Base-by-base conservation (phyloP, 768 basidiomycete genomes). In the Cubamyces lactineus region DNA sequence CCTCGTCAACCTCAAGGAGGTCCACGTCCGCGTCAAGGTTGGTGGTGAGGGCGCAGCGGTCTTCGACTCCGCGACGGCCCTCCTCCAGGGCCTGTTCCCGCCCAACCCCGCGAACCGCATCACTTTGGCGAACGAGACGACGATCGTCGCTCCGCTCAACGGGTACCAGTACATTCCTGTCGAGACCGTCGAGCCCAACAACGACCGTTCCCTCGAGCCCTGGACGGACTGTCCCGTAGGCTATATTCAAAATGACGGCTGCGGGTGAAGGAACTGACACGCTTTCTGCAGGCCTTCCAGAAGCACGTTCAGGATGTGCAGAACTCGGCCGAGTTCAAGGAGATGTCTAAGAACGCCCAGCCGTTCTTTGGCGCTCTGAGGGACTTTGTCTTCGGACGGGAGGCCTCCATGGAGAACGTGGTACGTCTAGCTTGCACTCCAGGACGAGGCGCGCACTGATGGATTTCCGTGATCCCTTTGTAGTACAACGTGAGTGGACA, bases 151-250 rank as follows among this genome's bases (percentile, higher is more conserved):
- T 1, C 92, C 94, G 24, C 82, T 94, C 9, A 84, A 84, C 16
- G 70, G 72, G 2, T 95, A 94, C 74, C 91, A 94, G 75, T 95
- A 94, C 66, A 83, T 95, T 50, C 90, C 92, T n/a, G 90, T 92
- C 30, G 88, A 93, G 78, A 92, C 91, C n/a, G 88, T 94, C 51
- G 91, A 92, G 73, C 89, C 92, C 28, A 82, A 81, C 55, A 91
- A 92, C 66, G 89, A 92, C 72, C 86, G 89, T 69, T 89, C 89
- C 23, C 79, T 94, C 63, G 91, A 95, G 76, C 87, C 87, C 66
- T 94, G 89, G 90, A 86, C 84, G 7, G 73, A 78, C 63, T 87
- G 86, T 69, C 82, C 82, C 1, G 83, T 85, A 72, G 24, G 77
- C 69, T 41, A 30, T 11, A 38, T 34, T 47, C 23, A 3, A 13